Evolutionary conservation across 306 rosid species (phyloP), one percentile per base, ranked within the genome.

Genomic region (Ceratonia siliqua): DNA sequence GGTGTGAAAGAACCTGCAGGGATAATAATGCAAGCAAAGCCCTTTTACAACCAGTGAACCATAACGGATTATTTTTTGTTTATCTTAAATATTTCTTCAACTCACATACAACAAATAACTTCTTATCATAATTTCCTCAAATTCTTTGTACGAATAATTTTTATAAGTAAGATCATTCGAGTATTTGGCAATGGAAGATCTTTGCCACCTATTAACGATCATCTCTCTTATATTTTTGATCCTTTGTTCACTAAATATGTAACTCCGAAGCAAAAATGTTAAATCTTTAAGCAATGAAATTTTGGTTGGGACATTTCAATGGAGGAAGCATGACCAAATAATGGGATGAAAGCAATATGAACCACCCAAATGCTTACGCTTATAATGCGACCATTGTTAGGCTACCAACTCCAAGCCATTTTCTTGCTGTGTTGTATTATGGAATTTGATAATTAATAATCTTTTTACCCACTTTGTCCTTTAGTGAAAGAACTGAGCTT

Each of bases 371-470:
- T 30, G 30, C 21, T 9, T 68, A 12, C 30, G 38, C 73, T 50
- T 17, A 33, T 32, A 53, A 50, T 68, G 32, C 54, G 27, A 69
- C 74, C 62, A 18, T 69, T 33, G 43, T 65, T 30, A 6, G 54
- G 35, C 21, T 21, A 50, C 62, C 61, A 28, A 67, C 72, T 28
- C 25, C n/a, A 42, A 5, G 5, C 32, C 57, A 43, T 39, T 42
- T 65, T 65, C 54, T 65, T 25, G 2, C 4, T 0, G 21, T 46
- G 21, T 46, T 14, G 20, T 15, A 4, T 46, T n/a, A n/a, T n/a
- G n/a, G n/a, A 1, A 24, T 49, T 49, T 17, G 24, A 5, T n/a
- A 14, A 46, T 36, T 18, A 39, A 2, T n/a, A 18, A 35, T 17
- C 45, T 61, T 8, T 35, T 35, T 27, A 33, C 9, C n/a, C 27